These are phyloP conservation scores for Pseudocercospora musae DNA, from an alignment of 2,329 filamentous ascomycete species.

Conservation along the genomic window DNA sequence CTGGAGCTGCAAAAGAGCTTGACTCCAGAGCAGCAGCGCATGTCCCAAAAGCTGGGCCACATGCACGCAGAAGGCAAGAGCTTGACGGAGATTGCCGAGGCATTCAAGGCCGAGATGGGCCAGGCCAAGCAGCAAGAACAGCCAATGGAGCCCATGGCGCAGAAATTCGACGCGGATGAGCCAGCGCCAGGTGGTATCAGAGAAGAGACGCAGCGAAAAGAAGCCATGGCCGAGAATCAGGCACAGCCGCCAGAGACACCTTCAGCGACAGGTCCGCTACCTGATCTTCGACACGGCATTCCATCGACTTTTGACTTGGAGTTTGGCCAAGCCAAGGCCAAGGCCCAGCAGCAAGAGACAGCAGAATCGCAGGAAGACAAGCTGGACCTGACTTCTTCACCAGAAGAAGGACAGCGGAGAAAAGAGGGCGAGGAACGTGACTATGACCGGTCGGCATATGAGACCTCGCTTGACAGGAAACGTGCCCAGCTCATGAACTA, in stretches of 20 bases:
- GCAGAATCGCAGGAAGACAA: slow-evolving; percentile 33
- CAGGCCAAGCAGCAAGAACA: neutral
- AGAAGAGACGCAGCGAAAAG: slow-evolving; percentile 27
- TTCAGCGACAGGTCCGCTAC: slow-evolving; percentile 59
- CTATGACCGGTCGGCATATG: slow-evolving; percentile 74
- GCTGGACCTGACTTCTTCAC: slow-evolving; percentile 22
- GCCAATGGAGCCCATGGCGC: slow-evolving; percentile 31
- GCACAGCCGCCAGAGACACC: slow-evolving; percentile 14
- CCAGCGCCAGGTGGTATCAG: slow-evolving; percentile 27
- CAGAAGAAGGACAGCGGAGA: slow-evolving; percentile 28
- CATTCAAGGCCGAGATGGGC: slow-evolving; percentile 2
- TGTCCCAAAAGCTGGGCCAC: slow-evolving; percentile 5
- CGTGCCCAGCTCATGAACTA: slow-evolving; percentile 73
- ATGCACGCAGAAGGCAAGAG: slow-evolving; percentile 10
- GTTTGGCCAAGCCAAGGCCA: slow-evolving; percentile 47
- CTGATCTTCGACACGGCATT: slow-evolving; percentile 90
- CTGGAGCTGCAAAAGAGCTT: slow-evolving; percentile 6
- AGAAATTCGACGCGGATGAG: slow-evolving; percentile 30
- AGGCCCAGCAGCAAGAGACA: slow-evolving; percentile 21
- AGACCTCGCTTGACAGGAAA: slow-evolving; percentile 84
- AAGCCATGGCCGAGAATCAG: slow-evolving; percentile 28
- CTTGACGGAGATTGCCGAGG: slow-evolving; percentile 7
- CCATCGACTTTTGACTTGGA: slow-evolving; percentile 86
- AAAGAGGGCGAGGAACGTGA: slow-evolving; percentile 59
- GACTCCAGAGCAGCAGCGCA: slow-evolving; percentile 12